Evolutionary conservation across 2,329 filamentous ascomycete genomes (phyloP), one percentile per base, ranked within the genome.

Genomic region (Paecilomyces variotii): DNA sequence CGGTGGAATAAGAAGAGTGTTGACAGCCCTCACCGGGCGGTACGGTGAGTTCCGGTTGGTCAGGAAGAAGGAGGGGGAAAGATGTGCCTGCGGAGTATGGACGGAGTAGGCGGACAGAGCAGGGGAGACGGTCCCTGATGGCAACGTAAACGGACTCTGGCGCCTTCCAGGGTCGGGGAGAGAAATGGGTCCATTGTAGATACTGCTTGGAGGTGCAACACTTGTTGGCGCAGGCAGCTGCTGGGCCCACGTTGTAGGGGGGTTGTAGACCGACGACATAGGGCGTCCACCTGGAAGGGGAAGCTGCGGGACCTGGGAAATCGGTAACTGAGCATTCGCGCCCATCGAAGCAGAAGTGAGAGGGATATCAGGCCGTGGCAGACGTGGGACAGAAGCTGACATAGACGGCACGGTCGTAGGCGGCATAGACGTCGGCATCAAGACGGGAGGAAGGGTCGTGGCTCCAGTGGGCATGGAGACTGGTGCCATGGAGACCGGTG

Each of bases 31-130:
- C 45, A 97, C 88, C 1, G 93, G 93, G 63, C 91, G 89, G 75
- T 97, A 97, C 2, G 94, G 94, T 57, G 93, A 97, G 62, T 89
- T 87, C 58, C 94, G 85, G 71, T 96, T 90, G 68, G 90, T 88
- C 39, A 97, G 80, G 74, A 95, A 95, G 68, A 90, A 85, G 10
- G 89, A 92, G 0, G 93, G 93, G 32, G 94, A 97, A 63, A 94
- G 83, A 32, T 89, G 87, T 52, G 85, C 84, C 4, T 88, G 87
- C 7, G 86, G 77, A 2, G 84, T 82, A 52, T 80, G 78, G 5
- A 78, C 78, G 56, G 83, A 88, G 25, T 84, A 80, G 14, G 86
- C 84, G n/a, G 81, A 82, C n/a, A 88, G 72, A 0, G 85, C 85
- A 0, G 90, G 91, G 0, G 90, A 93, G 0, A 80, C 79, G 9